Evolutionary conservation across 129 eudicot genomes (phyloP), one percentile per base, ranked within the genome.

Genomic region (Erigeron canadensis): DNA sequence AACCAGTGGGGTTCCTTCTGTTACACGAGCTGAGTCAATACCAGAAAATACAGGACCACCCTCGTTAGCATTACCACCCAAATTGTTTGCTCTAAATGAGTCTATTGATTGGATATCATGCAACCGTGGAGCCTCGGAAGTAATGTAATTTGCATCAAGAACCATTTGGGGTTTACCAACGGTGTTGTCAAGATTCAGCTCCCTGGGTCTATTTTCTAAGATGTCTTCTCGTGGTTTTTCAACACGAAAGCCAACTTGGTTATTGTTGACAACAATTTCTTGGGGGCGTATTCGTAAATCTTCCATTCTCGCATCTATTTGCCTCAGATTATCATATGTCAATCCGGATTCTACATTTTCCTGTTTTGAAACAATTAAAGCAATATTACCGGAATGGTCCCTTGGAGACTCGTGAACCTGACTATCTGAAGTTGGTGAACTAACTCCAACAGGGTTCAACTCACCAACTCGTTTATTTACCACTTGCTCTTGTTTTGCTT

Each of bases 271-370:
- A 57, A 88, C 59, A 58, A 82, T 76, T 51, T 86, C 91, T 16
- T 75, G 48, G 70, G 96, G 86, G 41, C 74, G 71, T 38, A 88
- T 44, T 2, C 63, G 81, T 63, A 86, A 88, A 71, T 86, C 85
- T 66, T 88, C 94, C 89, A 91, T 81, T 79, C 87, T 82, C 58
- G 77, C 79, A 69, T 86, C 96, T 44, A 86, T 76, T 67, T 80
- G 94, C 67, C 86, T 77, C 18, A 83, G 54, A 75, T 80, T 81
- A 45, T 87, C 95, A 77, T 60, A 72, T 7, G 73, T 76, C 68
- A 70, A 69, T 10, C 79, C 78, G 38, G 88, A 42, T 15, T 81
- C 84, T 11, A 54, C 63, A 56, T 47, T 47, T 50, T 86, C 85
- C 68, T 83, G 91, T 69, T 53, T 75, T 6, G 84, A 78, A 81